Evolutionary conservation across 768 basidiomycete species (phyloP), one percentile per base, ranked within the genome.

Genomic region (Leccinum incarnatum): DNA sequence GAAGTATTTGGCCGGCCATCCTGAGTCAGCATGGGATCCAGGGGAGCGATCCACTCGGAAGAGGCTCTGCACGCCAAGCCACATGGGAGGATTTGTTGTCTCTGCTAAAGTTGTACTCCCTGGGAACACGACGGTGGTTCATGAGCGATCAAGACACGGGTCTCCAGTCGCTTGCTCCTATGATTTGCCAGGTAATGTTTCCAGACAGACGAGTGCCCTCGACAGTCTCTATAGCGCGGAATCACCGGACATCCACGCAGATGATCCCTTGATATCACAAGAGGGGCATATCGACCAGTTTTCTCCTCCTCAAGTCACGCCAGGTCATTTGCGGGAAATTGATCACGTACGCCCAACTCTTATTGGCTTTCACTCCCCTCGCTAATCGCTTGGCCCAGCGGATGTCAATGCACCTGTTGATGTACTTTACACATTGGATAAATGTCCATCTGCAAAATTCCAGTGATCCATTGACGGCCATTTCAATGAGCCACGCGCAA

Each of bases 361-460:
- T 30, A 42, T 32, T 48, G 9, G 32, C 42, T 46, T 34, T 19
- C n/a, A 25, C 27, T 34, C 15, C 29, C 53, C 54, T 40, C 15
- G 53, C 59, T 67, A 21, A 68, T 53, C 49, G 51, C 53, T 55
- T 15, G 25, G 25, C 59, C 32, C 62, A 93, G 91, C 80, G 81
- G 66, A 83, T 78, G 70, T 83, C 88, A 5, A 69, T 93, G 27
- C 91, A 91, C 68, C 78, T 93, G 48, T 72, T 93, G 59, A 91
- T 89, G 88, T 92, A 91, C 70, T 92, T 92, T 70, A 79, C 84
- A 17, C 82, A 91, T 66, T 93, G 91, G 91, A 85, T 91, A 62
- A 86, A 86, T 62, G 57, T 80, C 14, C 79, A 88, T 60, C 69
- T 89, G 7, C 78, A 84, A 49, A 72, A 79, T 23, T 65, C 62